phyloP scores from a whole-genome alignment of 2,329 filamentous ascomycete species.

The Chrysoporthe cubensis region DNA sequence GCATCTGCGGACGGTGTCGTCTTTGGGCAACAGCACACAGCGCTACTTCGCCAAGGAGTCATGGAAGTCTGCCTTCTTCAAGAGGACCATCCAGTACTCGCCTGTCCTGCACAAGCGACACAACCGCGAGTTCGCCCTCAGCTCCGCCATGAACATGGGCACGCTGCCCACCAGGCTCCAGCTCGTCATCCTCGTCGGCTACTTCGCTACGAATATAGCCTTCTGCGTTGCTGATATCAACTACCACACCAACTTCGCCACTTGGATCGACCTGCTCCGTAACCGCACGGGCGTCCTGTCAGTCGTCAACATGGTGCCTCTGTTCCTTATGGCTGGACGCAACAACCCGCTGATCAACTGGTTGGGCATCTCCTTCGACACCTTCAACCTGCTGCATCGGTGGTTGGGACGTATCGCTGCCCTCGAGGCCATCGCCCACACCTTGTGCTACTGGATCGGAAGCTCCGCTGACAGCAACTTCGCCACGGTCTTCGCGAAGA shows the following conservation, averaged over 20 bases:
- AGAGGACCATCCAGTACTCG: conserved; percentile 70
- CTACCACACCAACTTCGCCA: conserved; percentile 52
- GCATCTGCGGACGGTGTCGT: conserved; percentile 74
- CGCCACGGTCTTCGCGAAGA: conserved; percentile 43
- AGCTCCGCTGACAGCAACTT: conserved; percentile 50
- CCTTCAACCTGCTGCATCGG: conserved; percentile 79
- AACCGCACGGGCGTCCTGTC: conserved; percentile 73
- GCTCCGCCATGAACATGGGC: conserved; percentile 62
- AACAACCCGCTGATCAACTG: conserved; percentile 79
- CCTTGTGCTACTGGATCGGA: conserved; percentile 59
- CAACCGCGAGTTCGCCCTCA: conserved; percentile 71
- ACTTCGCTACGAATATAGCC: conserved; percentile 73
- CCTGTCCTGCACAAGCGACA: conserved; percentile 76
- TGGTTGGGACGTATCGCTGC: conserved; percentile 80
- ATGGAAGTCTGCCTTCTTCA: conserved; percentile 60
- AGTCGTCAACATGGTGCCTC: conserved; percentile 76
- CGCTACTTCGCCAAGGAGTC: conserved; percentile 72
- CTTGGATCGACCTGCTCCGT: conserved; percentile 56
- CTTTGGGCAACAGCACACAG: conserved; percentile 78
- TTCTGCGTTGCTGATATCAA: conserved; percentile 74
- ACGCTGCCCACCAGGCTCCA: conserved; percentile 82
- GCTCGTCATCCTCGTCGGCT: conserved; percentile 67
- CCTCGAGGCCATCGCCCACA: conserved; percentile 70
- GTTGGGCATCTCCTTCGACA: conserved; percentile 78
- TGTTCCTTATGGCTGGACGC: conserved; percentile 74